Conservation (phyloP, 2,329 filamentous ascomycete species). For the Madurella mycetomatis region DNA sequence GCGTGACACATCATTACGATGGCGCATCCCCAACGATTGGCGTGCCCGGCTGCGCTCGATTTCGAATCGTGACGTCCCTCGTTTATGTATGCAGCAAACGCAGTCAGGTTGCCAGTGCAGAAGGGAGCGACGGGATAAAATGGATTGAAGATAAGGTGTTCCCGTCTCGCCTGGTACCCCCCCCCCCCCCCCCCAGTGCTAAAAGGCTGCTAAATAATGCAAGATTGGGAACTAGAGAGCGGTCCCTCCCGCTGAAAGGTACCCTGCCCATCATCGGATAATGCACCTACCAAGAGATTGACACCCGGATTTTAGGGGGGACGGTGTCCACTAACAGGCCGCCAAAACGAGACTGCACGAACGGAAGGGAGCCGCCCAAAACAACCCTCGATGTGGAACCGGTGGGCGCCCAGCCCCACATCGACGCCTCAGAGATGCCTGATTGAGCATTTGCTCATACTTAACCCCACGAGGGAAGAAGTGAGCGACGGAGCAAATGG, state of each 20-base stretch:
- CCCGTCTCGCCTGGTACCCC: not conserved
- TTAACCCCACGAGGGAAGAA: no score
- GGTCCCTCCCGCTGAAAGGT: not conserved
- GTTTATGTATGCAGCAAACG: not conserved
- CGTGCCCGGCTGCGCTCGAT: no score
- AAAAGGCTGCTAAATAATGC: not conserved
- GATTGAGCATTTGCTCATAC: no score
- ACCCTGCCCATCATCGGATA: conserved; percentile 21
- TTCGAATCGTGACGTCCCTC: no score
- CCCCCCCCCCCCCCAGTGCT: not conserved
- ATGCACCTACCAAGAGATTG: conserved; percentile 21
- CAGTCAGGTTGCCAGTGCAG: not conserved
- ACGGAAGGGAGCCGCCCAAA: not conserved
- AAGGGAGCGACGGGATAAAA: not conserved
- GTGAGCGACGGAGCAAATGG: no score
- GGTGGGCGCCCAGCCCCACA: not conserved
- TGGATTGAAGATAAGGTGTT: not conserved
- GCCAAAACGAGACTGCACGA: not conserved
- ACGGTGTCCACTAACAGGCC: no score
- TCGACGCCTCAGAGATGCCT: no score
- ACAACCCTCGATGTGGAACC: not conserved
- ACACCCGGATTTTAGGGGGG: no score
- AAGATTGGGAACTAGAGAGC: not conserved
- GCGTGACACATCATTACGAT: conserved; percentile 14
- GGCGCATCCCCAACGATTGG: not conserved